Conservation (phyloP, 192 early-diverging fungal species). For the Funneliformis geosporum region DNA sequence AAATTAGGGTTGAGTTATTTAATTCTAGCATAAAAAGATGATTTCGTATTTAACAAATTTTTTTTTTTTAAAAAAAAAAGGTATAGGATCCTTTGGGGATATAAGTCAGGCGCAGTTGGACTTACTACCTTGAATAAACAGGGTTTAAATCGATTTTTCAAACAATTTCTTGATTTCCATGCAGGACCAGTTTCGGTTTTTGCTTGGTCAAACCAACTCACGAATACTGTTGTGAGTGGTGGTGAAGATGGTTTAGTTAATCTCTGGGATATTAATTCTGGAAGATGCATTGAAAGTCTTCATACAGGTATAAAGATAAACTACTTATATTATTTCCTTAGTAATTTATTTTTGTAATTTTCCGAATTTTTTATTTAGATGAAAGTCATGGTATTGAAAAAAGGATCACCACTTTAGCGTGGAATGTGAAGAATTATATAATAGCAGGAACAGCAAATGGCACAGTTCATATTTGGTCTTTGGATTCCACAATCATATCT, state of each 20-base stretch:
- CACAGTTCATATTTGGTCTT: constrained; percentile 36
- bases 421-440: constrained; percentile 25
- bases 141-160: constrained; percentile 33
- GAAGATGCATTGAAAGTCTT: constrained; percentile 37
- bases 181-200: constrained; percentile 45
- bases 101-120: constrained; percentile 47
- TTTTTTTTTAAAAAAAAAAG: constrained; percentile 28
- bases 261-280: constrained; percentile 44
- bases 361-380: background rate
- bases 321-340: background rate
- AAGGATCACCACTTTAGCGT: constrained; percentile 2
- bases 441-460: constrained; percentile 42
- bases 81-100: constrained; percentile 54
- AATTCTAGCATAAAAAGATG: background rate
- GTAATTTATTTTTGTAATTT: constrained; percentile 7
- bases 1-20: background rate
- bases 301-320: constrained; percentile 18
- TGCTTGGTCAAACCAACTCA: constrained; percentile 14
- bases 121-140: constrained; percentile 46
- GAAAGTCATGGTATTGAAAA: background rate
- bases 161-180: constrained; percentile 50
- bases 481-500: constrained; percentile 26
- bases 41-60: background rate
- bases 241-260: constrained; percentile 45
- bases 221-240: constrained; percentile 43